phyloP scores from a whole-genome alignment of 305 asterid genomes.

The Fraxinus dipetala region DNA sequence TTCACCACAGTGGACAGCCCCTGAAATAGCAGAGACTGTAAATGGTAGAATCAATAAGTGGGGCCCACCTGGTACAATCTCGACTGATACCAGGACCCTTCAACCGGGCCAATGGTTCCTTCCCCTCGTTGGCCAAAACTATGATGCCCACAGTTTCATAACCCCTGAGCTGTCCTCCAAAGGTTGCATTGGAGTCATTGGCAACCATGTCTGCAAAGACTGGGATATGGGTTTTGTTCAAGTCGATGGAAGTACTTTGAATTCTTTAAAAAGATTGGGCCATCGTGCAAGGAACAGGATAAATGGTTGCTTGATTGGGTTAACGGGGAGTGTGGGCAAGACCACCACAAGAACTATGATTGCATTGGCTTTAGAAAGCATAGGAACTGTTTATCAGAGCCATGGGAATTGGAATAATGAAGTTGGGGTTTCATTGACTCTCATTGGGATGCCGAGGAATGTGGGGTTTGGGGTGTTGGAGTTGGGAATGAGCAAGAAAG shows the following conservation, averaged over 20 bases:
- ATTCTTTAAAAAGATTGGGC: conserved; percentile 21
- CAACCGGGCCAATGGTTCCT: conserved; percentile 38
- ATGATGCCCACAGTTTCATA: conserved; percentile 34
- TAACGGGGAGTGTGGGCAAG: conserved; percentile 40
- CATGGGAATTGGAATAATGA: conserved; percentile 35
- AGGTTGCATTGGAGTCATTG: conserved; percentile 29
- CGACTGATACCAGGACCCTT: conserved; percentile 37
- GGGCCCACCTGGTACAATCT: conserved; percentile 33
- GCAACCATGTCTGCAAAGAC: conserved; percentile 22
- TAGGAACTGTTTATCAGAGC: conserved; percentile 23
- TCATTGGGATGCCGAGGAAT: conserved; percentile 31
- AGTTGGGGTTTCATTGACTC: conserved; percentile 32
- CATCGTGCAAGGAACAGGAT: conserved; percentile 25
- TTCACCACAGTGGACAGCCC: conserved; percentile 24
- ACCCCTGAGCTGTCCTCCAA: conserved; percentile 24
- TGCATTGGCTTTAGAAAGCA: conserved; percentile 26
- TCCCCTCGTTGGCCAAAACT: conserved; percentile 30
- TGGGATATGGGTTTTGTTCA: conserved; percentile 32
- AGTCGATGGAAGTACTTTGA: conserved; percentile 13
- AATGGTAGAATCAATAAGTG: conserved; percentile 26
- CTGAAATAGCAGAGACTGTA: conserved; percentile 27
- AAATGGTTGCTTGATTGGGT: conserved; percentile 26
- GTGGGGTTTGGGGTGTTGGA: conserved; percentile 34
- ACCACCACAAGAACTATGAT: conserved; percentile 33
- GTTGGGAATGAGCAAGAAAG: conserved; percentile 35